Base-by-base conservation (phyloP, 116 monocot genomes). In the Zostera marina region DNA sequence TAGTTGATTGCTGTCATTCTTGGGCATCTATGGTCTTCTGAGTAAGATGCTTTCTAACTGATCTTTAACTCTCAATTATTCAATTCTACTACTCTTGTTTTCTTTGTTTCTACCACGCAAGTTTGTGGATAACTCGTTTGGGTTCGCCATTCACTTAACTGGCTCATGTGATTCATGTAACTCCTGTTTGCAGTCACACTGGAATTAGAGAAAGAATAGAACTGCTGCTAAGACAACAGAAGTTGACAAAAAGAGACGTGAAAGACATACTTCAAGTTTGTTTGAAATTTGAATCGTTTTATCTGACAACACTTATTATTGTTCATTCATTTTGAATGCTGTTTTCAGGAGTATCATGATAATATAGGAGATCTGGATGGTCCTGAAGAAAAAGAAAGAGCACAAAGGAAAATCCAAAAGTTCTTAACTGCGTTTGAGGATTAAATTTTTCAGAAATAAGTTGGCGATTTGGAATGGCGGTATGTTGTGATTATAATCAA, bases 281-380 rank as follows among this genome's bases (percentile, higher is more conserved):
- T 62, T 9, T 41, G 12, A 20, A 32, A 32, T 32, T 32, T 32
- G 4, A 53, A 45, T 16, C 9, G 39, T 56, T 39, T 32, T 56
- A n/a, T 24, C n/a, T 1, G 7, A 56, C 8, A 1, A 32, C 32
- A 32, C 12, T 11, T 5, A 17, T 21, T 10, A 2, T 9, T 40
- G 12, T 19, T 41, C 42, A 21, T 40, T 23, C 3, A 12, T 15
- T 26, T 49, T 2, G 55, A 9, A 53, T 60, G 47, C 2, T 60
- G 47, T 0, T 15, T 77, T 59, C 61, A 93, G 93, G 93, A 93
- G 24, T 93, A 93, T 73, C 84, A 88, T 66, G 84, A 93, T 63
- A 93, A 93, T 53, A 88, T 93, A 58, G 93, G 93, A 20, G 93
- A 93, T 68, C 22, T 88, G 39, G 88, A 88, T 65, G 93, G 88